A percentile compares a stretch with the other conserved stretches of the same genome.
These are phyloP conservation scores for Solanum chilense DNA, from an alignment of 257 asterid genomes.

Conservation along the genomic window DNA sequence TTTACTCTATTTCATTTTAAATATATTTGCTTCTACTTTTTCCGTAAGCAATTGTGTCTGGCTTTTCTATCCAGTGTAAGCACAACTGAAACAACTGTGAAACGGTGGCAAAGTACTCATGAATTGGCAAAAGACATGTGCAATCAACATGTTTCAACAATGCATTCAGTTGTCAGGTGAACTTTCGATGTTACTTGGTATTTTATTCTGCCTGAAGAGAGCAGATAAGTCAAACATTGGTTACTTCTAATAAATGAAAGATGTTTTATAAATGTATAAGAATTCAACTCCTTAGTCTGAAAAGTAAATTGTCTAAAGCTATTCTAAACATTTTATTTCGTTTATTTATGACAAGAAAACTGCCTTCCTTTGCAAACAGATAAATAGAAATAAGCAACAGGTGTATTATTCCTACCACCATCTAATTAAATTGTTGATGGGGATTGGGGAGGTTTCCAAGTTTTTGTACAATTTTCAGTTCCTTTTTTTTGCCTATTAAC, in stretches of 20 bases:
- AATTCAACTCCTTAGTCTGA: background rate
- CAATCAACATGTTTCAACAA: slow-evolving; percentile 29
- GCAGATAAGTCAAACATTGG: background rate
- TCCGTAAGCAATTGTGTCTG: background rate
- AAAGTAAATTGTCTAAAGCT: background rate
- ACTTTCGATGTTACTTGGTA: background rate
- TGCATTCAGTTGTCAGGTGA: slow-evolving; percentile 50
- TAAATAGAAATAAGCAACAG: background rate
- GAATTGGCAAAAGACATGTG: slow-evolving; percentile 44
- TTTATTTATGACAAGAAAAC: background rate
- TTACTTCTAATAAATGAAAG: background rate
- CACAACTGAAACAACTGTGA: slow-evolving; percentile 43
- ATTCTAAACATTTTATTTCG: background rate
- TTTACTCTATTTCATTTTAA: background rate
- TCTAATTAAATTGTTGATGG: background rate
- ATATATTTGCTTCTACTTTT: background rate
- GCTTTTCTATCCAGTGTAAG: slow-evolving; percentile 28
- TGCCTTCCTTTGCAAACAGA: background rate
- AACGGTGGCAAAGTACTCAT: slow-evolving; percentile 35
- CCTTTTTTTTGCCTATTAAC: background rate
- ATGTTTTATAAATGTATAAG: background rate
- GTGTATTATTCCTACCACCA: background rate
- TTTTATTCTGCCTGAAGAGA: background rate
- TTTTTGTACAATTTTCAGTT: background rate
- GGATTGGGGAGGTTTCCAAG: background rate